These are phyloP conservation scores for Penicilliopsis zonata DNA, from an alignment of 495 filamentous ascomycete species.

Conservation along the genomic window DNA sequence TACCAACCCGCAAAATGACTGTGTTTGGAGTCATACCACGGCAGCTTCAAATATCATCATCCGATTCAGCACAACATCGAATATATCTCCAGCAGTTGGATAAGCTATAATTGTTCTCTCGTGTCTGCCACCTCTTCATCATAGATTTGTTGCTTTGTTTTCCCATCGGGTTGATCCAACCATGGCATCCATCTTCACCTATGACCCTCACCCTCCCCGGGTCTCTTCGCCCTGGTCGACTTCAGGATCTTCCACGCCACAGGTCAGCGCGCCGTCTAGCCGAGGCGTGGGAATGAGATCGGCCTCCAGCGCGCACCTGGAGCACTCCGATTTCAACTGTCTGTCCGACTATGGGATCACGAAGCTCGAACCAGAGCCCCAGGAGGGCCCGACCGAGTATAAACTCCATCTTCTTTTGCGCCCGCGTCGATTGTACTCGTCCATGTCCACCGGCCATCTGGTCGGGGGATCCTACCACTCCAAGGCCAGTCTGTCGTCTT, in stretches of 20 bases:
- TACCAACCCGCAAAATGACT: too few relatives aligned
- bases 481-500: slow-evolving; percentile 15
- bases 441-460: slow-evolving; percentile 46
- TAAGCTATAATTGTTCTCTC: too few relatives aligned
- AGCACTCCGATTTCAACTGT: slow-evolving; percentile 30
- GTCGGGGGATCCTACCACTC: slow-evolving; percentile 50
- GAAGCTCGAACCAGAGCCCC: slow-evolving; percentile 79
- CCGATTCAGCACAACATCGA: too few relatives aligned
- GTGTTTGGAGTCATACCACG: too few relatives aligned
- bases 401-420: slow-evolving; percentile 87
- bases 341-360: slow-evolving; percentile 60
- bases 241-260: slow-evolving; percentile 31
- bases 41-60: too few relatives aligned
- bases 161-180: background rate
- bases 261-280: slow-evolving; percentile 9
- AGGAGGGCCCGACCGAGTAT: slow-evolving; percentile 90
- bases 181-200: slow-evolving; percentile 97
- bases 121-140: too few relatives aligned
- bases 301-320: slow-evolving; percentile 13
- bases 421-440: slow-evolving; percentile 59
- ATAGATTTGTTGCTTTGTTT: too few relatives aligned
- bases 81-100: too few relatives aligned
- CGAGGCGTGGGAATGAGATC: slow-evolving; percentile 13
- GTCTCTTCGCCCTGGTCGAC: slow-evolving; percentile 83
- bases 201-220: slow-evolving; percentile 74